A percentile compares a stretch with the other conserved stretches of the same genome.
Evolutionary conservation across 495 filamentous ascomycete genomes (phyloP).

Genomic region (Collariella sp.): DNA sequence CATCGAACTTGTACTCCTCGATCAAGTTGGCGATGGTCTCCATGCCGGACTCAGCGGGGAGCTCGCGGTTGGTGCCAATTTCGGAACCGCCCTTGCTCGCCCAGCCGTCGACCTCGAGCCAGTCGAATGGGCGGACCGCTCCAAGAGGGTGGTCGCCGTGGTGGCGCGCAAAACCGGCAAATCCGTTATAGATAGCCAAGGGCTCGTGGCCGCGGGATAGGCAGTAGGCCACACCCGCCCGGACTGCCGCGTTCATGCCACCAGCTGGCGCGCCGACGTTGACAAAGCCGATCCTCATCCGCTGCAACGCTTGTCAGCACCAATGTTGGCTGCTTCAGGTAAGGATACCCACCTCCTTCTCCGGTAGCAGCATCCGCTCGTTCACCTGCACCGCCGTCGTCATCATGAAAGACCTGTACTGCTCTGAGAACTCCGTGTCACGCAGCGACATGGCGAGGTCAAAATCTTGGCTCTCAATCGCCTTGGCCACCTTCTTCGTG

Average conservation of each 20-base stretch:
- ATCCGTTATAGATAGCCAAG: constrained; percentile 91
- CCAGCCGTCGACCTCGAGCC: constrained; percentile 94
- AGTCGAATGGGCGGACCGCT: constrained; percentile 73
- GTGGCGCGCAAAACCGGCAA: constrained; percentile 88
- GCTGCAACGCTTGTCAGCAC: constrained; percentile 40
- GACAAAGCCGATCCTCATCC: constrained; percentile 88
- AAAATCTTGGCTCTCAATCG: constrained; percentile 77
- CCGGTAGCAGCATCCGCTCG: constrained; percentile 46
- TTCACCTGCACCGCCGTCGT: constrained; percentile 57
- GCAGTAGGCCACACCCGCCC: constrained; percentile 93
- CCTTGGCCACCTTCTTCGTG: constrained; percentile 72
- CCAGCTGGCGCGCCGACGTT: constrained; percentile 98
- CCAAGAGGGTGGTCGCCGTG: constrained; percentile 73
- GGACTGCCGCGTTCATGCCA: constrained; percentile 95
- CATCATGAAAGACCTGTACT: constrained; percentile 79
- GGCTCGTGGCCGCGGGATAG: constrained; percentile 86
- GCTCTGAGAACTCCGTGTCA: constrained; percentile 90
- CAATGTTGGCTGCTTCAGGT: not conserved
- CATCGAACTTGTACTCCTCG: constrained; percentile 79
- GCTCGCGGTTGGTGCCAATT: constrained; percentile 92
- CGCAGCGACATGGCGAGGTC: constrained; percentile 74
- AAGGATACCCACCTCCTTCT: constrained; percentile 54
- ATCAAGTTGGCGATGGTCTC: constrained; percentile 78
- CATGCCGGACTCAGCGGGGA: constrained; percentile 77
- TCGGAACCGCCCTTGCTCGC: constrained; percentile 94